Evolutionary conservation across 2,329 filamentous ascomycete species (phyloP).

Genomic region (Fusarium sambucinum): DNA sequence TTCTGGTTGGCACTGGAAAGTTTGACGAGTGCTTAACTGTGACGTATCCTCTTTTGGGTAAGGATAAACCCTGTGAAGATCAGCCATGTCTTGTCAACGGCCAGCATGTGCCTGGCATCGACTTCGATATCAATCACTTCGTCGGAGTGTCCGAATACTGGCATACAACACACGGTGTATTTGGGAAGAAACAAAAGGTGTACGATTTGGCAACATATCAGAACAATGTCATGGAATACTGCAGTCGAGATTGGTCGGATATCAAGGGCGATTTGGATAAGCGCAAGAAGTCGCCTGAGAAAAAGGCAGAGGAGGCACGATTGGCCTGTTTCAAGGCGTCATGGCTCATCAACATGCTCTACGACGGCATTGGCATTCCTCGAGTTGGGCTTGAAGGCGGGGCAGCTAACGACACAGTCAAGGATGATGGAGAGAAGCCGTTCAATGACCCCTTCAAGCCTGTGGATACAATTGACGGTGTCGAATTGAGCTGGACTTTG

Average conservation of each 20-base stretch:
- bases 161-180: conserved; percentile 97
- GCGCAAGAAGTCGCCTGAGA: conserved; percentile 79
- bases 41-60: conserved; percentile 88
- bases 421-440: conserved; percentile 74
- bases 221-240: conserved; percentile 84
- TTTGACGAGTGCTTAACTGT: conserved; percentile 87
- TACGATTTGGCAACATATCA: conserved; percentile 96
- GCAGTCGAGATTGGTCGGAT: conserved; percentile 81
- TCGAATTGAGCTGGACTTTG: conserved; percentile 96
- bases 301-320: conserved; percentile 81
- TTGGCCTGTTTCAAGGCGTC: conserved; percentile 98
- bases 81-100: conserved; percentile 90
- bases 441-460: conserved; percentile 90
- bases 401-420: conserved; percentile 76
- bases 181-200: conserved; percentile 80
- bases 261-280: conserved; percentile 75
- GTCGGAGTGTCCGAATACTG: conserved; percentile 98
- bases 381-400: conserved; percentile 81
- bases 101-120: conserved; percentile 92
- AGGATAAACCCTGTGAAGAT: conserved; percentile 86
- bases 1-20: conserved; percentile 83
- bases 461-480: conserved; percentile 89
- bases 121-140: conserved; percentile 98
- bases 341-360: conserved; percentile 96
- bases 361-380: conserved; percentile 95